Conservation (phyloP, 257 asterid species). For the Gentiana macrophylla region DNA sequence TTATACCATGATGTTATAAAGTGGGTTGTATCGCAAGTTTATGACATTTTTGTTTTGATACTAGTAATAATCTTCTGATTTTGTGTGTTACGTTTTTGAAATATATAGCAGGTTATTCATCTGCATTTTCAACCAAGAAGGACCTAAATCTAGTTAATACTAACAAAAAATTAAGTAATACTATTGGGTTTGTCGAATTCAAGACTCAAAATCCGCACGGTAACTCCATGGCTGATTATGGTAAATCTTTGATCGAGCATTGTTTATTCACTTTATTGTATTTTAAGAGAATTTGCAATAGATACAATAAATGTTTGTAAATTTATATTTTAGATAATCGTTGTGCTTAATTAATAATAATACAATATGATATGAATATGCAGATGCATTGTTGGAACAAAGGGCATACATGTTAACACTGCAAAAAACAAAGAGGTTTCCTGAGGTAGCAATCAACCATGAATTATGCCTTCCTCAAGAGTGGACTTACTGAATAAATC, state of each 20-base stretch:
- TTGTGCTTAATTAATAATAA: slow-evolving; percentile 1
- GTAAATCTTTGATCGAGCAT: slow-evolving; percentile 10
- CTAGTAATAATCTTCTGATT: too few relatives aligned
- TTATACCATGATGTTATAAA: too few relatives aligned
- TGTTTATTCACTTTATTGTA: too few relatives aligned
- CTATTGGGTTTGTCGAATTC: slow-evolving; percentile 2
- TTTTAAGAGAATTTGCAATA: too few relatives aligned
- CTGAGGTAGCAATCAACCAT: slow-evolving; percentile 18
- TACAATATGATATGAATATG: background rate
- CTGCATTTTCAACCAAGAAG: too few relatives aligned
- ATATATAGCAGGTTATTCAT: too few relatives aligned
- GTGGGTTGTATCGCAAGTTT: too few relatives aligned
- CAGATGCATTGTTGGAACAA: slow-evolving; percentile 39
- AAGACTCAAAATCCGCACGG: slow-evolving; percentile 12
- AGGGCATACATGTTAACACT: slow-evolving; percentile 37
- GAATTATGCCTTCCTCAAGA: slow-evolving; percentile 24
- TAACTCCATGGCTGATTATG: slow-evolving; percentile 23
- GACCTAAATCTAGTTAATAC: too few relatives aligned
- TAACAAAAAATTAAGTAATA: background rate
- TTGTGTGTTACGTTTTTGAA: too few relatives aligned
- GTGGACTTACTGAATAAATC: slow-evolving; percentile 21
- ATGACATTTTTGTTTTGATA: too few relatives aligned
- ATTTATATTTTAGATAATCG: background rate
- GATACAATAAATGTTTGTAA: too few relatives aligned
- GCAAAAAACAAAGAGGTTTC: slow-evolving; percentile 17